These are phyloP conservation scores for Scedosporium dehoogii DNA, from an alignment of 2,329 filamentous ascomycete genomes.

Conservation along the genomic window DNA sequence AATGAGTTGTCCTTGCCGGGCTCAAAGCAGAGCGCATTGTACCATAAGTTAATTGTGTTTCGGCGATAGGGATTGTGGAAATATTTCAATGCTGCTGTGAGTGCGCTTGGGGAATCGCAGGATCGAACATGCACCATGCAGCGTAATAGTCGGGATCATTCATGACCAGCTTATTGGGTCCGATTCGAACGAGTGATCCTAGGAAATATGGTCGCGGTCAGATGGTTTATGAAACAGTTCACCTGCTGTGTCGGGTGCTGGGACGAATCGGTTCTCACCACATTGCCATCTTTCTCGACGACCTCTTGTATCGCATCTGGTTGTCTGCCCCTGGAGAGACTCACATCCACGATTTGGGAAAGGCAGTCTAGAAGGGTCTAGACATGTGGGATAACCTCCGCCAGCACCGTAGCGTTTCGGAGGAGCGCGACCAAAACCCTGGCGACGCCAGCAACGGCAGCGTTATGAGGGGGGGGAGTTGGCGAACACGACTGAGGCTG, in stretches of 20 bases:
- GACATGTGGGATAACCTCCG: constrained; percentile 23
- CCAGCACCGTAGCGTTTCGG: constrained; percentile 12
- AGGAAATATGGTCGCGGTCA: background rate
- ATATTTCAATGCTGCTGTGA: background rate
- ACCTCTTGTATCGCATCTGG: background rate
- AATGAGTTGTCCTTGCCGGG: constrained; percentile 26
- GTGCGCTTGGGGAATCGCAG: constrained; percentile 32
- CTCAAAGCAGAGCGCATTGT: constrained; percentile 10
- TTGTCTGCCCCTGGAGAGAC: background rate
- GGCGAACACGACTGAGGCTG: background rate
- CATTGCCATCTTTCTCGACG: background rate
- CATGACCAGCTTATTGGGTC: constrained; percentile 37
- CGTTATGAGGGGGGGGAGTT: background rate
- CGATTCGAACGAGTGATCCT: constrained; percentile 22
- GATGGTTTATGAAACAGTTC: background rate
- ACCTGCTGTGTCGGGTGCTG: no score
- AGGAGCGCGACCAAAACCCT: background rate
- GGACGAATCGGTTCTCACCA: no score
- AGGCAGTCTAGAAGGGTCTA: constrained; percentile 21
- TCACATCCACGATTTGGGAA: constrained; percentile 17
- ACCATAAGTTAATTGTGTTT: background rate
- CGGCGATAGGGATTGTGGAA: no score
- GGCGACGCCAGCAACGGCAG: background rate
- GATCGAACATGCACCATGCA: constrained; percentile 30
- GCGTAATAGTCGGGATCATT: constrained; percentile 36